A percentile compares a stretch with the other conserved stretches of the same genome.
Conservation (phyloP, 441 rosid genomes). For the Syzygium syzygioides region DNA sequence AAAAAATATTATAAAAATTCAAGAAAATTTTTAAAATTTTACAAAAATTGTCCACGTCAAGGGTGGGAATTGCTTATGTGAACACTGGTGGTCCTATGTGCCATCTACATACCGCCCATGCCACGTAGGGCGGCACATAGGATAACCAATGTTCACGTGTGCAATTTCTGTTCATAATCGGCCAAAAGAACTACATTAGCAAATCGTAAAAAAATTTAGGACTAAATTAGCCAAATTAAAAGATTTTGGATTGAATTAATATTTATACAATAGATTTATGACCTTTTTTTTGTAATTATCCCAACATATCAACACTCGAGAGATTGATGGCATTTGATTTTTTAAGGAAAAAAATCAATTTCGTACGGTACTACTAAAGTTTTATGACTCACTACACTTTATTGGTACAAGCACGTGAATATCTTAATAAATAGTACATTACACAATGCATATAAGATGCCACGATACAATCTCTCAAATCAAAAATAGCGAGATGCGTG, state of each 20-base stretch:
- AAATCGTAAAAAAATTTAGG: neutral
- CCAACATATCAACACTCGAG: neutral
- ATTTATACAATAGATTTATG: neutral
- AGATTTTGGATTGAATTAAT: neutral
- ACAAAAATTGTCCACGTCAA: accelerated
- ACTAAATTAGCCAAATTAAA: neutral
- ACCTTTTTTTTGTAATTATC: neutral
- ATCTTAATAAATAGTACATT: neutral
- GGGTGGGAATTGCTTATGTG: too few species aligned
- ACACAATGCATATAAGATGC: neutral
- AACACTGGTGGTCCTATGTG: too few species aligned
- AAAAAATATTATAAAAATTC: neutral
- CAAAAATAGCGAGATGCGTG: neutral
- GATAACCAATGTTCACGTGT: accelerated
- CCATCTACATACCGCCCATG: neutral
- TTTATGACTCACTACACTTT: neutral
- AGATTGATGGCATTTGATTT: neutral
- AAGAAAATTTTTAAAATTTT: neutral
- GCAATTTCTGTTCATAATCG: neutral
- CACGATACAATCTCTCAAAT: neutral
- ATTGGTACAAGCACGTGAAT: neutral
- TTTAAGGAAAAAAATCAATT: neutral
- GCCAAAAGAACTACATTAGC: neutral
- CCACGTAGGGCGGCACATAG: neutral
- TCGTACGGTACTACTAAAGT: neutral